Percentiles rank a stretch among this genome's conserved stretches.
Evolutionary conservation across 345 rosid species (phyloP).

Genomic region (Raphanus sativus): DNA sequence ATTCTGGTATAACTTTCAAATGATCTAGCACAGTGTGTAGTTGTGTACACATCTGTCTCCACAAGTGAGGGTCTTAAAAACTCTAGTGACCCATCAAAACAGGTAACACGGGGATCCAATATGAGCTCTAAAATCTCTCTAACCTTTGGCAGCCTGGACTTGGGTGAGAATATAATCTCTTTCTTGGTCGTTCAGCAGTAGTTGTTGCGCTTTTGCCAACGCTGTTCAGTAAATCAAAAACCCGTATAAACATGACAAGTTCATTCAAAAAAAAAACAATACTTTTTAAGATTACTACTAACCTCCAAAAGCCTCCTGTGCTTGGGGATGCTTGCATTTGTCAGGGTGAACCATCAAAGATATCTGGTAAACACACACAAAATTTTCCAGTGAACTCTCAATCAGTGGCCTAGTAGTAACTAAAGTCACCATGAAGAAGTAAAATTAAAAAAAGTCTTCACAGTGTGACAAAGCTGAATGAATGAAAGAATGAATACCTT

Average conservation of each 20-base stretch:
- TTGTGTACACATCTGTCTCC: neutral
- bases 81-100: neutral
- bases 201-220: constrained; percentile 90
- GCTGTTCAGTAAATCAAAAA: constrained; percentile 54
- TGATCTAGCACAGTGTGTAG: neutral
- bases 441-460: neutral
- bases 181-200: constrained; percentile 79
- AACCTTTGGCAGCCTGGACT: constrained; percentile 90
- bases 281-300: neutral
- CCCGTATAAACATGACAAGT: neutral
- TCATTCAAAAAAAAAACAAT: neutral
- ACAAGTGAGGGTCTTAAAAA: neutral
- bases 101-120: constrained; percentile 1
- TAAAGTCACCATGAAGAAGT: neutral
- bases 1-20: neutral
- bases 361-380: constrained; percentile 46
- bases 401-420: neutral
- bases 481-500: constrained; percentile 60
- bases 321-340: constrained; percentile 97
- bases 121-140: constrained; percentile 1
- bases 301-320: constrained; percentile 98
- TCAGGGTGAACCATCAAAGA: constrained; percentile 97
- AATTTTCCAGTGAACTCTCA: neutral
- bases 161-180: constrained; percentile 83
- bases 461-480: neutral